phyloP scores from a whole-genome alignment of 2,329 filamentous ascomycete genomes.

The Aspergillus novofumigatus region DNA sequence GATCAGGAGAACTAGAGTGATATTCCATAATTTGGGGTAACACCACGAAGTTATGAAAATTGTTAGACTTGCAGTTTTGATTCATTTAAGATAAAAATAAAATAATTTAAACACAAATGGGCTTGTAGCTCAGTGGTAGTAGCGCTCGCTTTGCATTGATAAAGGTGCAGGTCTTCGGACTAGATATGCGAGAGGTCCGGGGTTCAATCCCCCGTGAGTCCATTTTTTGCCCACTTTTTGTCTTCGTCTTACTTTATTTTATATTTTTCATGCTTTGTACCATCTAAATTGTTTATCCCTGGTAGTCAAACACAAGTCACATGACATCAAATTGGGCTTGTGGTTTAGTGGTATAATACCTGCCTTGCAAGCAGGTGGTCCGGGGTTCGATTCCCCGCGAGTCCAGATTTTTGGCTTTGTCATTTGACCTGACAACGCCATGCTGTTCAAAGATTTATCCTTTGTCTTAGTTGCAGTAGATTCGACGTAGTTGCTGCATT shows the following conservation, averaged over 20 bases:
- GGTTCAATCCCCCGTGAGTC: not conserved
- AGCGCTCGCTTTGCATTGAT: not conserved
- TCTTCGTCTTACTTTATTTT: not conserved
- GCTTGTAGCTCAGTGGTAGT: not conserved
- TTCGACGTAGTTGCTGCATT: too few relatives aligned
- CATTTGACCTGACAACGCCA: too few relatives aligned
- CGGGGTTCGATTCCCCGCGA: conserved; percentile 47
- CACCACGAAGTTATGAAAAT: not conserved
- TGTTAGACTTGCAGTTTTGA: too few relatives aligned
- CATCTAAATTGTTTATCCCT: not conserved
- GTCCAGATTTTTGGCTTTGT: conserved; percentile 29
- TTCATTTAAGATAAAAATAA: not conserved
- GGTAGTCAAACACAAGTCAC: not conserved
- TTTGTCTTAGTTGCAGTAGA: not conserved
- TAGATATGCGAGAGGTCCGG: not conserved
- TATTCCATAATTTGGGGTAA: too few relatives aligned
- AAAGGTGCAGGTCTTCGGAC: not conserved
- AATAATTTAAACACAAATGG: not conserved
- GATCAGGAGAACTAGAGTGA: not conserved
- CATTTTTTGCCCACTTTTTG: not conserved
- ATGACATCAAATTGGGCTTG: not conserved
- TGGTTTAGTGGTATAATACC: not conserved
- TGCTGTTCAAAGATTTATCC: too few relatives aligned
- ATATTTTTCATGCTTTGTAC: not conserved
- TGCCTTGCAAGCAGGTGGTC: conserved; percentile 29